A percentile compares a stretch with the other conserved stretches of the same genome.
Evolutionary conservation across 78 protist genomes (phyloP).

Genomic region (Dictyostelium firmibasis): DNA sequence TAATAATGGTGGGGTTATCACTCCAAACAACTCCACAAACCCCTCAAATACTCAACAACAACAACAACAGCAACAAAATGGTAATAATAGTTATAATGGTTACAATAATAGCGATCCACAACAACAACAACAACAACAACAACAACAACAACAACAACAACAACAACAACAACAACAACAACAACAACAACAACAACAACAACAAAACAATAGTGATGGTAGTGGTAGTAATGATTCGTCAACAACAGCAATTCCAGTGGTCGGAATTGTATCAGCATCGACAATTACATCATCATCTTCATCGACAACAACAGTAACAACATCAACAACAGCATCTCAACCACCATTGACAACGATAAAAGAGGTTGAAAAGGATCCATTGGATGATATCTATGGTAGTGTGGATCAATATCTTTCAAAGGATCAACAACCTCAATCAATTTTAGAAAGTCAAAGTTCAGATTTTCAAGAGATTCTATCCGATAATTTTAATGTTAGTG

Average conservation of each 20-base stretch:
- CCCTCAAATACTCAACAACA: neutral
- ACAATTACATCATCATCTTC: neutral
- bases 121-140: neutral
- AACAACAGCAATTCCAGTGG: neutral
- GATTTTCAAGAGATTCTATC: constrained; percentile 59
- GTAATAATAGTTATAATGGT: no score
- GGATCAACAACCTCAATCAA: constrained; percentile 23
- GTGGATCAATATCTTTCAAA: constrained; percentile 45
- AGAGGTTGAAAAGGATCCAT: constrained; percentile 38
- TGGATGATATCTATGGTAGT: constrained; percentile 60
- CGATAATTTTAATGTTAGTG: constrained; percentile 63
- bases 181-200: neutral
- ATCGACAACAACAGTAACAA: neutral
- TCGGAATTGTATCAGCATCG: neutral
- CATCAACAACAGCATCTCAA: neutral
- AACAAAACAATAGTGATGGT: neutral
- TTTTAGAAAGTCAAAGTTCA: constrained; percentile 53
- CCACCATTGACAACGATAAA: neutral
- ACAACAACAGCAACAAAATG: neutral
- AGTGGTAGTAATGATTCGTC: neutral
- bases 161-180: neutral
- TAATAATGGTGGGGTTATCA: no score
- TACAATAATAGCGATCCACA: no score
- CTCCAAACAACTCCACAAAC: no score
- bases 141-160: neutral